Evolutionary conservation across 352 stramenopile species (phyloP).

Genomic region (Phytophthora palmivora): DNA sequence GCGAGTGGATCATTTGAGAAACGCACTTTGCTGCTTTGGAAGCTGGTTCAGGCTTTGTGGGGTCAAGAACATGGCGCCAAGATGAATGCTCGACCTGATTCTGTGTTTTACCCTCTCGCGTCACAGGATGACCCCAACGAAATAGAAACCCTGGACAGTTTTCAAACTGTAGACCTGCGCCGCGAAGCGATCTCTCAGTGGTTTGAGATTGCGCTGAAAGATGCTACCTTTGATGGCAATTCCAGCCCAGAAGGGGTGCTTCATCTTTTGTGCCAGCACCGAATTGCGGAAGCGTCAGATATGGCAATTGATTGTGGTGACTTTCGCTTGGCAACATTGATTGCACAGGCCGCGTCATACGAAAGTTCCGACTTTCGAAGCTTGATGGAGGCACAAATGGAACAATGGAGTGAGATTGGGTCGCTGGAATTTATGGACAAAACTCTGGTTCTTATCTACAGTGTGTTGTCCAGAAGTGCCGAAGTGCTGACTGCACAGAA

Average conservation of each 20-base stretch:
- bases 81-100: slow-evolving; percentile 29
- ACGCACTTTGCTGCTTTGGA: slow-evolving; percentile 60
- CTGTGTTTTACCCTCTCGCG: slow-evolving; percentile 50
- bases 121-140: slow-evolving; percentile 68
- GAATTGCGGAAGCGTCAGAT: slow-evolving; percentile 62
- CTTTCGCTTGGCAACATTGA: slow-evolving; percentile 70
- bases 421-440: slow-evolving; percentile 68
- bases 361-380: slow-evolving; percentile 57
- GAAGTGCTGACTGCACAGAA: slow-evolving; percentile 66
- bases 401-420: slow-evolving; percentile 60
- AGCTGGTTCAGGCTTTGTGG: slow-evolving; percentile 76
- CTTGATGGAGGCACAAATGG: slow-evolving; percentile 63
- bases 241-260: slow-evolving; percentile 46
- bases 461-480: slow-evolving; percentile 62
- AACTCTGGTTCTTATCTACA: slow-evolving; percentile 70
- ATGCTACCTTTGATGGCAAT: slow-evolving; percentile 17
- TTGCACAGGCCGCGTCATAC: slow-evolving; percentile 63
- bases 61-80: slow-evolving; percentile 70
- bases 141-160: slow-evolving; percentile 69
- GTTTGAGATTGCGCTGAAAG: slow-evolving; percentile 65
- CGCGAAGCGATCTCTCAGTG: slow-evolving; percentile 79
- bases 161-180: slow-evolving; percentile 72
- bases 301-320: slow-evolving; percentile 68
- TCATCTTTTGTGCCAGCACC: slow-evolving; percentile 59
- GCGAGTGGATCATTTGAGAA: slow-evolving; percentile 23